Conservation (phyloP, 306 rosid genomes). For the Rosa lucieae region DNA sequence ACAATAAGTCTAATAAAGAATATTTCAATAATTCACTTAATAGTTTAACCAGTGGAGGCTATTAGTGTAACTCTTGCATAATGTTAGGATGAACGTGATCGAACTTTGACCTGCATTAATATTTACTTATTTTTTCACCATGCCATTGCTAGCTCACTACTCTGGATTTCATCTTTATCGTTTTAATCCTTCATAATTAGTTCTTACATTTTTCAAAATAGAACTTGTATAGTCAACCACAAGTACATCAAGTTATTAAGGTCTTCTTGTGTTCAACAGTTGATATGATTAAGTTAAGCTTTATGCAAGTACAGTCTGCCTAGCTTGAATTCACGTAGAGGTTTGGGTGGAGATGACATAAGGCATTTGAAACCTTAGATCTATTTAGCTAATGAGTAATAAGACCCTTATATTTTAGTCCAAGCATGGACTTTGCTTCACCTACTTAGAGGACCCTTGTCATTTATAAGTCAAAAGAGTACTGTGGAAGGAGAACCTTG, state of each 20-base stretch:
- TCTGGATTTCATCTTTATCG: neutral
- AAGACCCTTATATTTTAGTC: slow-evolving; percentile 2
- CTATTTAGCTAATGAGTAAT: neutral
- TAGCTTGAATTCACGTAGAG: neutral
- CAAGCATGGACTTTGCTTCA: slow-evolving; percentile 17
- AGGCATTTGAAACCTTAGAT: neutral
- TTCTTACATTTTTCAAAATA: neutral
- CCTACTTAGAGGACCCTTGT: slow-evolving; percentile 14
- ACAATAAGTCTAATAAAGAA: neutral
- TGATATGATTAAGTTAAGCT: neutral
- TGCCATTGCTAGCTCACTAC: neutral
- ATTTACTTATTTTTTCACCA: too few species aligned
- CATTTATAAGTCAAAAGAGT: slow-evolving; percentile 14
- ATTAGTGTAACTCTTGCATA: too few species aligned
- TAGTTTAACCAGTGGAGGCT: neutral
- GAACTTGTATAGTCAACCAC: slow-evolving; percentile 3
- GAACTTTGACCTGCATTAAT: neutral
- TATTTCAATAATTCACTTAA: neutral
- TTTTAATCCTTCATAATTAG: neutral
- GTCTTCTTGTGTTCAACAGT: neutral
- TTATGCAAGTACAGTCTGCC: neutral
- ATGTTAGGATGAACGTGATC: neutral
- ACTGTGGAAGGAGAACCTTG: slow-evolving; percentile 7
- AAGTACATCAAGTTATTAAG: neutral
- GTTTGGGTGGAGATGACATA: slow-evolving; percentile 21